These are phyloP conservation scores for Lanzia echinophila DNA, from an alignment of 2,329 filamentous ascomycete species.

Conservation along the genomic window DNA sequence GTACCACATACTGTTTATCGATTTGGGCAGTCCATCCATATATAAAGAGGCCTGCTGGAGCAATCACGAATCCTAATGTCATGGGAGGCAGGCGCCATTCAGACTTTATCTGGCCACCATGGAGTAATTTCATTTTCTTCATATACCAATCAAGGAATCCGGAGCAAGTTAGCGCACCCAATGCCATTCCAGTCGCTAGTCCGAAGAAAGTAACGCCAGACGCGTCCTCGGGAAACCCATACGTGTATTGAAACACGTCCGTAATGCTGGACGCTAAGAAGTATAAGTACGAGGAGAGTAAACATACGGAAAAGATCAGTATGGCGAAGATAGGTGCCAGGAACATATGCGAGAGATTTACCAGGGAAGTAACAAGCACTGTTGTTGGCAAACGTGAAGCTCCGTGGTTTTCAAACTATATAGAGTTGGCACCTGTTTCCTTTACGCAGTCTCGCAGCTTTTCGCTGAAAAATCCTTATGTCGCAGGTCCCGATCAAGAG, in stretches of 20 bases:
- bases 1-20: conserved; percentile 45
- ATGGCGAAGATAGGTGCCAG: conserved; percentile 44
- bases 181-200: conserved; percentile 34
- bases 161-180: background rate
- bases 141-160: background rate
- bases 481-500: no score
- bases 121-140: conserved; percentile 30
- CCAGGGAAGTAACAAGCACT: conserved; percentile 32
- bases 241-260: conserved; percentile 46
- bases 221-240: conserved; percentile 47
- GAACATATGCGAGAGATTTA: conserved; percentile 41
- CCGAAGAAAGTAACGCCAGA: conserved; percentile 50
- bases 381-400: conserved; percentile 12
- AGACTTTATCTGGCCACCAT: conserved; percentile 35
- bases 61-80: conserved; percentile 43
- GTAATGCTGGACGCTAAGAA: conserved; percentile 53
- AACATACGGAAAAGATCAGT: conserved; percentile 43
- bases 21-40: conserved; percentile 51
- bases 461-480: no score
- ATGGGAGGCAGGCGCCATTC: conserved; percentile 57
- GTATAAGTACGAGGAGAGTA: conserved; percentile 48
- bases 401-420: conserved; percentile 46
- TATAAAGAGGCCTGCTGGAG: conserved; percentile 48
- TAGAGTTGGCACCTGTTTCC: conserved; percentile 38
- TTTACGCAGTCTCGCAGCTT: conserved; percentile 9